phyloP scores from a whole-genome alignment of 257 asterid species.

The Osmanthus fragrans region DNA sequence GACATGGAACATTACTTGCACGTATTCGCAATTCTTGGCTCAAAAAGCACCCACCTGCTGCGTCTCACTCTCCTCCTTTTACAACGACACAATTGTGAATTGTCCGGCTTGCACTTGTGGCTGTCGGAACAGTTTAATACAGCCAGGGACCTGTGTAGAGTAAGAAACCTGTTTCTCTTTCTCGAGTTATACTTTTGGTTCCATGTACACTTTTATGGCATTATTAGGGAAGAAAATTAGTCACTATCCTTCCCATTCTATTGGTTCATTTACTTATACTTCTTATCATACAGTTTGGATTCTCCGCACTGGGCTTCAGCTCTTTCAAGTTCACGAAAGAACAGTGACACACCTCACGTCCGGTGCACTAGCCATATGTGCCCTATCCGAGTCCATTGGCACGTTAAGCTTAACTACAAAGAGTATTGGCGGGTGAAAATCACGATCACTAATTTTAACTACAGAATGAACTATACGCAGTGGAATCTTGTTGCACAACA shows the following conservation, averaged over 20 bases:
- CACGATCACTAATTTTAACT: constrained; percentile 28
- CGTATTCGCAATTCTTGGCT: constrained; percentile 53
- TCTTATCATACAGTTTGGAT: constrained; percentile 31
- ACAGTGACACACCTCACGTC: constrained; percentile 24
- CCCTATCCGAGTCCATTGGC: constrained; percentile 60
- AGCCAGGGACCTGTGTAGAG: constrained; percentile 36
- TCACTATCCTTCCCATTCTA: neutral
- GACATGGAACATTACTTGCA: constrained; percentile 60
- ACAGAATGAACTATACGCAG: constrained; percentile 44
- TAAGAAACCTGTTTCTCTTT: constrained; percentile 21
- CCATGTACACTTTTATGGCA: neutral
- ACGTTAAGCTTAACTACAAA: constrained; percentile 44
- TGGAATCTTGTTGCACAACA: constrained; percentile 54
- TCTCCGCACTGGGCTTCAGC: constrained; percentile 35
- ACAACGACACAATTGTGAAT: constrained; percentile 31
- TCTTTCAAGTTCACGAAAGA: constrained; percentile 25
- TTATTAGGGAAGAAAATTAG: neutral
- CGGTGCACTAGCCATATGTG: constrained; percentile 38
- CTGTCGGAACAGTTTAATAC: constrained; percentile 28
- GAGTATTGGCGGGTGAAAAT: constrained; percentile 50
- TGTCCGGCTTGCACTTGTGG: constrained; percentile 61
- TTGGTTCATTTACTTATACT: constrained; percentile 1
- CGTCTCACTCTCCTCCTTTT: constrained; percentile 56
- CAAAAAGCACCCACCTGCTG: constrained; percentile 47
- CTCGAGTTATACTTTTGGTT: neutral